These are phyloP conservation scores for Nadsonia commutata DNA, from an alignment of 1,139 yeast genomes.

Conservation along the genomic window DNA sequence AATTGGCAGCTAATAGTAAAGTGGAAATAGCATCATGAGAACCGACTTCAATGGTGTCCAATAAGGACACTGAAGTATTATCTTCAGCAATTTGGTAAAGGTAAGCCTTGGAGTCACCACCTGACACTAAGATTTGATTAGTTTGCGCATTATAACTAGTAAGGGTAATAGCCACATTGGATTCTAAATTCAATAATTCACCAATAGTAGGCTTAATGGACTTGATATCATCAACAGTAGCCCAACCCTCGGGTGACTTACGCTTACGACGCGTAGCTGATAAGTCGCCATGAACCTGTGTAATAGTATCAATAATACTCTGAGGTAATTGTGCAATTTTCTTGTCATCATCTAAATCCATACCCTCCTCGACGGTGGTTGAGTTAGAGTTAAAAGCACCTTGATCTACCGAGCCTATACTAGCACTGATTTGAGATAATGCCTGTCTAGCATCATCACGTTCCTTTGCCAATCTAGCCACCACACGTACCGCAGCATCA, in stretches of 20 bases:
- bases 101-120: background rate
- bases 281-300: background rate
- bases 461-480: constrained; percentile 56
- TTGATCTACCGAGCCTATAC: constrained; percentile 15
- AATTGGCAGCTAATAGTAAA: background rate
- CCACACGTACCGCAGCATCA: constrained; percentile 85
- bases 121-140: background rate
- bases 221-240: background rate
- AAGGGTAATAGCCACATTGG: background rate
- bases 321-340: background rate
- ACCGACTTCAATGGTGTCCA: background rate
- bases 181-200: too few relatives aligned
- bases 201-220: background rate
- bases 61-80: background rate
- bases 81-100: background rate
- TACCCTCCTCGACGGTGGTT: too few relatives aligned
- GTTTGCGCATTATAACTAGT: background rate
- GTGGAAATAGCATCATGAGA: background rate
- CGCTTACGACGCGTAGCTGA: background rate
- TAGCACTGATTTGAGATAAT: constrained; percentile 30
- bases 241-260: background rate
- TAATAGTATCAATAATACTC: background rate
- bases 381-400: too few relatives aligned
- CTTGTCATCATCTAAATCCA: too few relatives aligned
- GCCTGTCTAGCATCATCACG: constrained; percentile 58